Evolutionary conservation across 352 stramenopile species (phyloP).

Genomic region (Hyaloperonospora brassicae): DNA sequence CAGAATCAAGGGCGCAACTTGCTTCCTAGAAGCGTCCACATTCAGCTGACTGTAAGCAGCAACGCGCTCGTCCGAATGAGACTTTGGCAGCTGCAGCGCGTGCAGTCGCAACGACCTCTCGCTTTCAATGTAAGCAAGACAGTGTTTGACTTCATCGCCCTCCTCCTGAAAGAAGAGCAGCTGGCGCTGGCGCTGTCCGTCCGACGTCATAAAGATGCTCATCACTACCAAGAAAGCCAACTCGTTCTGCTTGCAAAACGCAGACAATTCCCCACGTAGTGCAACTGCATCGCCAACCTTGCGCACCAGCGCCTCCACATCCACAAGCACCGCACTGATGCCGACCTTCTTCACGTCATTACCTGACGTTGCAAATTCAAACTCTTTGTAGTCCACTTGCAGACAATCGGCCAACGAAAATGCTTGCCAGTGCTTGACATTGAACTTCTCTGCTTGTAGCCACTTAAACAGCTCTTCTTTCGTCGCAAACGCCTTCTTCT

Average conservation of each 20-base stretch:
- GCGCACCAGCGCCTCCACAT: slow-evolving; percentile 37
- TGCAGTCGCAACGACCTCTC: slow-evolving; percentile 41
- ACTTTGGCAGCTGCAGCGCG: slow-evolving; percentile 25
- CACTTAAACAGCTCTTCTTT: neutral
- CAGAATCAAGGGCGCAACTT: slow-evolving; percentile 65
- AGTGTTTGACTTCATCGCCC: slow-evolving; percentile 22
- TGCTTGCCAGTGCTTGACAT: neutral
- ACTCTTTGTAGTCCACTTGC: slow-evolving; percentile 78
- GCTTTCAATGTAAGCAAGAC: slow-evolving; percentile 29
- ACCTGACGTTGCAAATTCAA: slow-evolving; percentile 17
- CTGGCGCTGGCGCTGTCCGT: slow-evolving; percentile 41
- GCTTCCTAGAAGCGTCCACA: slow-evolving; percentile 57
- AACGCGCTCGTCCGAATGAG: slow-evolving; percentile 25
- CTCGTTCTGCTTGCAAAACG: slow-evolving; percentile 38
- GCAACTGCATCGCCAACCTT: slow-evolving; percentile 30
- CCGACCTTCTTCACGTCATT: slow-evolving; percentile 26
- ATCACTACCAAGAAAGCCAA: slow-evolving; percentile 65
- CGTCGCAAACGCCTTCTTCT: neutral
- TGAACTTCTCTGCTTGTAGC: slow-evolving; percentile 1
- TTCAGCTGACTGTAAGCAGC: slow-evolving; percentile 54
- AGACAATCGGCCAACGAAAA: slow-evolving; percentile 47
- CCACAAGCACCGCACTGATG: slow-evolving; percentile 57
- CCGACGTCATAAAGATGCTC: slow-evolving; percentile 44
- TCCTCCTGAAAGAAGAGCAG: slow-evolving; percentile 52
- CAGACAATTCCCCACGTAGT: slow-evolving; percentile 25